Conservation (phyloP, 345 rosid species). For the Isatis tinctoria region DNA sequence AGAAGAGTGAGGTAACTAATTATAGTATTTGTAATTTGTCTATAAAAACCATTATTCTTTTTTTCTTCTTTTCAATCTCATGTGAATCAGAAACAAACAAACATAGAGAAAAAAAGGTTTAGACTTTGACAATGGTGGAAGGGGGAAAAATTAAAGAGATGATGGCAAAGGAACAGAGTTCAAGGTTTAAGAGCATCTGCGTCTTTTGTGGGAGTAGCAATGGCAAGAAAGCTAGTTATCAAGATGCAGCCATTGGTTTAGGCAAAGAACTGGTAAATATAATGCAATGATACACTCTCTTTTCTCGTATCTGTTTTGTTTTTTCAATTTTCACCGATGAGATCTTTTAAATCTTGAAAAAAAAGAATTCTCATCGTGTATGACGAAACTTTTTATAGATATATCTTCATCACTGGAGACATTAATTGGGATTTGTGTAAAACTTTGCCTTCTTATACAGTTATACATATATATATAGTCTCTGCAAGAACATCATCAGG, state of each 20-base stretch:
- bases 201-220: conserved; percentile 81
- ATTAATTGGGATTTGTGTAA: conserved; percentile 8
- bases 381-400: background rate
- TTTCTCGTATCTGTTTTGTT: background rate
- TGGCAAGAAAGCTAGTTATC: conserved; percentile 73
- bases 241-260: conserved; percentile 70
- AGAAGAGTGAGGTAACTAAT: conserved; percentile 1
- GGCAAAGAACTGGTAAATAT: conserved; percentile 58
- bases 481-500: background rate
- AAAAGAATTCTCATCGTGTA: background rate
- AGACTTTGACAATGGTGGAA: conserved; percentile 17
- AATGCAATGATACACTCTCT: background rate
- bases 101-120: background rate
- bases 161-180: conserved; percentile 10
- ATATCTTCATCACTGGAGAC: background rate
- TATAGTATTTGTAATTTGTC: background rate
- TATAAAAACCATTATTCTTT: background rate
- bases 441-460: background rate
- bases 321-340: background rate
- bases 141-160: conserved; percentile 1
- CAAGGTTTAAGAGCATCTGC: conserved; percentile 55
- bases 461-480: background rate
- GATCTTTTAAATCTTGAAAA: background rate
- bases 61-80: background rate
- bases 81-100: background rate